Base-by-base conservation (phyloP, 2,329 filamentous ascomycete genomes). In the Tolypocladium amazonense region DNA sequence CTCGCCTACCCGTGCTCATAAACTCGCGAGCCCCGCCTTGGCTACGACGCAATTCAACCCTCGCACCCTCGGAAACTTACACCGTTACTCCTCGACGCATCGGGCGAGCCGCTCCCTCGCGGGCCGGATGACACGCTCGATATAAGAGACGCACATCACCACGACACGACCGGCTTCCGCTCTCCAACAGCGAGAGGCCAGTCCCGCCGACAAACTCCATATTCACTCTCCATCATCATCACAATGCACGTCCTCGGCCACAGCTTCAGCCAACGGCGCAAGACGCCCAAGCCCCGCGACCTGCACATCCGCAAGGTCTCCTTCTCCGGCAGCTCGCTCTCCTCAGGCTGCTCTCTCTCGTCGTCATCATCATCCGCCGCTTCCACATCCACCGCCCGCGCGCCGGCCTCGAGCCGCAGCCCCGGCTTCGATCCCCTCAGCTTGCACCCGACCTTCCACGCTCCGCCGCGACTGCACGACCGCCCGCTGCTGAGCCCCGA, bases 221-320 rank as follows among this genome's bases (percentile, higher is more conserved):
- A 15, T 15, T 1, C 35, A 25, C 52, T 23, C 52, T 23, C n/a
- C 15, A 52, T 56, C 35, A 8, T n/a, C 57, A 58, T 39, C 67
- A 69, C 38, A 41, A 75, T 75, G 73, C 72, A 73, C 63, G 70
- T 75, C 50, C 65, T 75, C 60, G 66, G 67, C 61, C 69, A 71
- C 63, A 67, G 72, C 65, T 73, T 75, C 65, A 66, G 69, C 65
- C 68, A 72, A 57, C 67, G 71, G 65, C 71, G 72, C 62, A 74
- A 73, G 66, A 66, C 68, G 57, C 62, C 67, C 61, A 70, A 70
- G 62, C 71, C 73, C 39, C 68, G 72, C 56, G 69, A 75, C 58
- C 69, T 76, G 30, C 72, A 74, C 62, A 75, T 76, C 60, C 72
- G 74, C 67, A 76, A 76, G 66, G 64, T 76, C 56, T 76, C 73